These are phyloP conservation scores for Clonostachys sp. DNA, from an alignment of 2,329 filamentous ascomycete genomes.

Conservation along the genomic window DNA sequence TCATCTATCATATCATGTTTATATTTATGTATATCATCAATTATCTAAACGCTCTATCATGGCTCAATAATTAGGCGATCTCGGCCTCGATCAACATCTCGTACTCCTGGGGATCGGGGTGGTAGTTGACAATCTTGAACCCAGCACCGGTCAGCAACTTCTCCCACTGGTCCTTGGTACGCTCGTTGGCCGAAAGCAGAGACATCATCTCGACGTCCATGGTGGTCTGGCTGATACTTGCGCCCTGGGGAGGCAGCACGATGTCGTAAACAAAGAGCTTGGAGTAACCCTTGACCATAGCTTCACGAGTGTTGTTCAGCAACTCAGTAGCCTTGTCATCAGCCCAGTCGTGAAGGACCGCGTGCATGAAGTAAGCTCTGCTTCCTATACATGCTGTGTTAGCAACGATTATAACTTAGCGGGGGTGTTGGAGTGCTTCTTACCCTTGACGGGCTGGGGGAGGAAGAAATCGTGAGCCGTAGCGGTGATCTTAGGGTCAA, in stretches of 20 bases:
- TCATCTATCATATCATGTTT: no score
- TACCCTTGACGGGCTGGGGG: constrained; percentile 30
- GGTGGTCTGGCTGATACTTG: constrained; percentile 14
- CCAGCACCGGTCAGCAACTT: constrained; percentile 15
- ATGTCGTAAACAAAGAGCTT: constrained; percentile 23
- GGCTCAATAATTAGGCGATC: no score
- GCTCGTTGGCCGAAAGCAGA: constrained; percentile 19
- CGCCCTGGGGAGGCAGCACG: constrained; percentile 4
- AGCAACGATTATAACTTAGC: no score
- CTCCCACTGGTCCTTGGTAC: constrained; percentile 22
- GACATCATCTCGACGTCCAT: constrained; percentile 22
- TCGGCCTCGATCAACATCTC: no score
- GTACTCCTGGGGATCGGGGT: no score
- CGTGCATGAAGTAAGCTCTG: constrained; percentile 32
- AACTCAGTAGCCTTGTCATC: constrained; percentile 22
- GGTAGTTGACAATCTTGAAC: constrained; percentile 14
- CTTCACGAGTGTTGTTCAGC: constrained; percentile 15
- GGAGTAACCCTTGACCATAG: constrained; percentile 24
- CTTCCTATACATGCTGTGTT: constrained; percentile 8
- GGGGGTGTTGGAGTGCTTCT: no score
- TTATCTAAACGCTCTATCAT: no score
- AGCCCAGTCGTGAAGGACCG: constrained; percentile 32
- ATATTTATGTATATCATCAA: no score
- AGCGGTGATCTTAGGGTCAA: constrained; percentile 17
- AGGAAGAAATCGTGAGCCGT: constrained; percentile 41